A percentile compares a stretch with the other conserved stretches of the same genome.
These are phyloP conservation scores for Malania oleifera DNA, from an alignment of 164 flowering plant species.

Conservation along the genomic window DNA sequence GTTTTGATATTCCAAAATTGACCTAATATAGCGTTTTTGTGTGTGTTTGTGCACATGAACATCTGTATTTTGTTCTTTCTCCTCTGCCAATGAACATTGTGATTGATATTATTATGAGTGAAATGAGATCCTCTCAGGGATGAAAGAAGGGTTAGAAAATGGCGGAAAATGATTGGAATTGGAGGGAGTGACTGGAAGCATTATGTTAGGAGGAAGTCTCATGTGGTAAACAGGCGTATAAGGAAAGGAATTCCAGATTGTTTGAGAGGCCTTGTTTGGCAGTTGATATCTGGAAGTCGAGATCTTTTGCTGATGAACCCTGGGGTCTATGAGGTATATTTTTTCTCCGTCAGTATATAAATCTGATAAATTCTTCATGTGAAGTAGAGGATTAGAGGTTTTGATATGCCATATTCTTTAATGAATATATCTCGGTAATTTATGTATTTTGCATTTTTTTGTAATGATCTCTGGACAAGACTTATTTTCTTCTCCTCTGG, in stretches of 20 bases:
- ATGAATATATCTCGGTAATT: too few relatives aligned
- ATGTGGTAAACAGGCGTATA: slow-evolving; percentile 82
- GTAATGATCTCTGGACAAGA: too few relatives aligned
- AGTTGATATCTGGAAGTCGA: slow-evolving; percentile 92
- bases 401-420: background rate
- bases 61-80: background rate
- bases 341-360: slow-evolving; percentile 3
- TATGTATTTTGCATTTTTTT: too few relatives aligned
- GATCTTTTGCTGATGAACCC: slow-evolving; percentile 95
- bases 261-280: slow-evolving; percentile 98
- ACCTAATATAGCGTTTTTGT: background rate
- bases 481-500: too few relatives aligned
- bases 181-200: slow-evolving; percentile 99
- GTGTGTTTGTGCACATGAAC: background rate
- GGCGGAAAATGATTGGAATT: slow-evolving; percentile 97
- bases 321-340: slow-evolving; percentile 88
- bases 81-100: background rate
- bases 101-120: background rate
- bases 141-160: slow-evolving; percentile 77
- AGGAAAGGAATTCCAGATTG: slow-evolving; percentile 98
- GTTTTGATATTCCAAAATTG: background rate
- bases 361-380: background rate
- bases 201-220: slow-evolving; percentile 80
- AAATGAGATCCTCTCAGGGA: slow-evolving; percentile 44
- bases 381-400: background rate